Conservation (phyloP, 2,329 filamentous ascomycete species). For the Cylindrodendrum hubeiense region DNA sequence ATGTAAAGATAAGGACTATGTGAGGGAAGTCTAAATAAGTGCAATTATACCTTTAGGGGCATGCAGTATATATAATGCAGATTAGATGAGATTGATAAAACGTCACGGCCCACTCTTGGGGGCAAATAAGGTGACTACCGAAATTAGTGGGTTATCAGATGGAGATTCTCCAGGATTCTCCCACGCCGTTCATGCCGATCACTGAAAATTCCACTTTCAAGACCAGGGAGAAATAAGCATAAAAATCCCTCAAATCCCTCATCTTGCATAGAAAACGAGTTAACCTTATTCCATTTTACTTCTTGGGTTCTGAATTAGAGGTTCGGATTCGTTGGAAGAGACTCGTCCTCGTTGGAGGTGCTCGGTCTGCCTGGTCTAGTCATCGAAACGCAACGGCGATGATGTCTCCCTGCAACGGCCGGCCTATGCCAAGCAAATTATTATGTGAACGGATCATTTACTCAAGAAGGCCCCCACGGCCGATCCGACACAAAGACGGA, state of each 20-base stretch:
- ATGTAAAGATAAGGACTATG: not conserved
- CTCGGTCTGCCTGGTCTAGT: not conserved
- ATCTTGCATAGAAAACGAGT: not conserved
- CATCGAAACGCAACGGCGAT: not conserved
- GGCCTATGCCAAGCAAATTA: not conserved
- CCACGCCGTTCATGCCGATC: slow-evolving; percentile 24
- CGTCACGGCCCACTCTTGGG: slow-evolving; percentile 9
- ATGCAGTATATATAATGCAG: slow-evolving; percentile 16
- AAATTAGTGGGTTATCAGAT: slow-evolving; percentile 27
- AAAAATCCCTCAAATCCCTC: slow-evolving; percentile 18
- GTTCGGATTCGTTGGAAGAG: not conserved
- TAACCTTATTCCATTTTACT: not conserved
- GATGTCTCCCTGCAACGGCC: not conserved
- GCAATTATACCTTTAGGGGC: not conserved
- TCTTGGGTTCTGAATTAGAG: not conserved
- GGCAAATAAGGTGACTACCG: slow-evolving; percentile 18
- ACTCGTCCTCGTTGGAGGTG: not conserved
- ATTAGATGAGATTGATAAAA: slow-evolving; percentile 45
- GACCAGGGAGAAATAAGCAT: slow-evolving; percentile 5
- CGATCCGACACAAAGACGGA: not conserved
- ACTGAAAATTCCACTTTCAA: slow-evolving; percentile 1
- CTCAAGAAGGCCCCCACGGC: not conserved
- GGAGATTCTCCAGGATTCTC: slow-evolving; percentile 23
- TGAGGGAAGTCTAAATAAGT: not conserved
- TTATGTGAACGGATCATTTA: not conserved